Percentiles rank a stretch among this genome's conserved stretches.
These are phyloP conservation scores for Trichoderma aggressivum DNA, from an alignment of 2,329 filamentous ascomycete species.

Conservation along the genomic window DNA sequence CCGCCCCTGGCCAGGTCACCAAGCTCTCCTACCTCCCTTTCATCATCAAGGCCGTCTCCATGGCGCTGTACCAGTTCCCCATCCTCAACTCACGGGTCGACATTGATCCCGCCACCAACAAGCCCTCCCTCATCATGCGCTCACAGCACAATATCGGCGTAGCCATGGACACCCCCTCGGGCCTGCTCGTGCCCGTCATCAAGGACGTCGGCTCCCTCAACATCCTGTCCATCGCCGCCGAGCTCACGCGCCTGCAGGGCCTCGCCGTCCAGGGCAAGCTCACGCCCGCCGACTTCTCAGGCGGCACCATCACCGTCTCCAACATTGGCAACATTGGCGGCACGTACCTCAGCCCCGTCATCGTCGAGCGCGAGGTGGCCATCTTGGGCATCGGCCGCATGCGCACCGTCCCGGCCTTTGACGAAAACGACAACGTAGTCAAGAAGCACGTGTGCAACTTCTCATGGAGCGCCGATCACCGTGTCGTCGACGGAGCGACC, in stretches of 20 bases:
- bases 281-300: conserved; percentile 68
- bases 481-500: conserved; percentile 90
- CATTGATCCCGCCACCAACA: conserved; percentile 48
- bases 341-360: conserved; percentile 85
- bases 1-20: conserved; percentile 48
- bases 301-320: conserved; percentile 90
- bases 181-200: conserved; percentile 88
- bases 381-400: conserved; percentile 87
- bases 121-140: conserved; percentile 74
- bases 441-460: conserved; percentile 81
- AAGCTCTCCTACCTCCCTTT: conserved; percentile 91
- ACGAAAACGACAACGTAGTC: conserved; percentile 56
- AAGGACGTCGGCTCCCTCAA: conserved; percentile 75
- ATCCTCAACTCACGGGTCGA: conserved; percentile 86
- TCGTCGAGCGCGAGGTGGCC: conserved; percentile 85
- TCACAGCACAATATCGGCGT: conserved; percentile 91
- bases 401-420: conserved; percentile 77
- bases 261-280: conserved; percentile 75
- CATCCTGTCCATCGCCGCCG: conserved; percentile 72
- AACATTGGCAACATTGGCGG: conserved; percentile 96
- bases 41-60: conserved; percentile 90
- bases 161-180: conserved; percentile 88
- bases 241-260: conserved; percentile 69
- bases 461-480: conserved; percentile 94
- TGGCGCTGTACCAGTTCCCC: conserved; percentile 77